Evolutionary conservation across 2,329 filamentous ascomycete species (phyloP).

Genomic region (Dissoconium aciculare): DNA sequence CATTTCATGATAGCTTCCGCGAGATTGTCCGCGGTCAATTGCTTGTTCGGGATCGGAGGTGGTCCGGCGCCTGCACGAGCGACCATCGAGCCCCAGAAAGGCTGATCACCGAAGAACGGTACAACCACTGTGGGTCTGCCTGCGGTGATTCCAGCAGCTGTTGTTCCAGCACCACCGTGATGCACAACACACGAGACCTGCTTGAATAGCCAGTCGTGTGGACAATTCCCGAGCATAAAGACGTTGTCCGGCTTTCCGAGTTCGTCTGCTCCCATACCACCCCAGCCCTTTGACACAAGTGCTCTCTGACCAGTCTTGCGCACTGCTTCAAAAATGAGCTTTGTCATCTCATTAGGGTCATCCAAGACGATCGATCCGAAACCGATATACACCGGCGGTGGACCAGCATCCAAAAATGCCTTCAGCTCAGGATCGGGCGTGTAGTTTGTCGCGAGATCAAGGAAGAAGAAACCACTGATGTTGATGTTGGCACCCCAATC

Average conservation of each 20-base stretch:
- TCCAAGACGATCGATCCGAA: conserved; percentile 75
- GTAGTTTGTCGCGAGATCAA: conserved; percentile 52
- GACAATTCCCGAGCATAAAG: conserved; percentile 40
- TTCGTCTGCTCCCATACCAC: conserved; percentile 29
- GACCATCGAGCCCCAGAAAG: conserved; percentile 42
- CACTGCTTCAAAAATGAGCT: conserved; percentile 57
- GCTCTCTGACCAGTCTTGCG: conserved; percentile 36
- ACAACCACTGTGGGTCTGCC: conserved; percentile 40
- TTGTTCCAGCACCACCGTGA: conserved; percentile 46
- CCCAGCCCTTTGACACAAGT: conserved; percentile 42
- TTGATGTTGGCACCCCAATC: conserved; percentile 62
- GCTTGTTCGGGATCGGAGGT: conserved; percentile 32
- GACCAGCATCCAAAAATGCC: conserved; percentile 51
- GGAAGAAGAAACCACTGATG: conserved; percentile 63
- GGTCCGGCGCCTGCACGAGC: conserved; percentile 36
- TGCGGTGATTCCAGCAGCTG: conserved; percentile 38
- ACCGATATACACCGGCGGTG: conserved; percentile 65
- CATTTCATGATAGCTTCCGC: conserved; percentile 33
- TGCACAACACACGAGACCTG: conserved; percentile 42
- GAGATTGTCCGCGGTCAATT: conserved; percentile 31
- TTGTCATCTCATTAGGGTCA: conserved; percentile 55
- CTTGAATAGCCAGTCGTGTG: conserved; percentile 46
- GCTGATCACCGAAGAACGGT: conserved; percentile 44
- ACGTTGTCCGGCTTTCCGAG: conserved; percentile 29
- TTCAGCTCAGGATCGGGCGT: conserved; percentile 50